Evolutionary conservation across 139 green algal species (phyloP), one percentile per base, ranked within the genome.

Genomic region (Chloropicon primus): DNA sequence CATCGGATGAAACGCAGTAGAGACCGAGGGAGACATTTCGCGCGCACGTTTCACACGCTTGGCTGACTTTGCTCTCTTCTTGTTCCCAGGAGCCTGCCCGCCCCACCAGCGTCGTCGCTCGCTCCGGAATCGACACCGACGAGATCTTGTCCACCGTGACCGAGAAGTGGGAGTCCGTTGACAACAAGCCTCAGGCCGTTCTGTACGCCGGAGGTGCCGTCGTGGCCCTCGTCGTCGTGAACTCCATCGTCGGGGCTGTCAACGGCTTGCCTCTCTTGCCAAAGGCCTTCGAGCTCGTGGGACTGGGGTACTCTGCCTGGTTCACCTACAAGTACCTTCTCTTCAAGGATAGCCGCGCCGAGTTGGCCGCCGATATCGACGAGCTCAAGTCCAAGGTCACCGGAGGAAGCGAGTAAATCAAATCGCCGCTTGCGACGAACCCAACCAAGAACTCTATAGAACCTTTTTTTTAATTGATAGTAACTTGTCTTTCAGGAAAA

Each of bases 281-380:
- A n/a, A 99, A 99, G 91, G 24, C 97, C 3, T 89, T 99, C 81
- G 95, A 99, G 92, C 89, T 99, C 23, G 87, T 99, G 27, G 95
- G 95, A 27, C 88, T 98, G 53, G 89, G 89, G 74, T 99, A 99
- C 92, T 91, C 82, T 54, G 86, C 89, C 21, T 99, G 95, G 95
- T 99, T 99, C 83, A 90, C 93, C 24, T 99, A 99, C 90, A 84
- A 93, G 75, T 99, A 99, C 89, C 89, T 99, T 79, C 90, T 99
- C 1, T 99, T 98, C 90, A 98, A 96, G 90, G 90, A 82, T 27
- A 93, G 85, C 84, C 89, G 95, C 25, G 90, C 97, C 86, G 95
- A 99, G 91, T 89, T 98, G 17, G 72, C 92, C 28, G 86, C 91
- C 77, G 92, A 97, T 77, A 86, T 98, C 53, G 92, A 97, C 76